A percentile compares a stretch with the other conserved stretches of the same genome.
These are phyloP conservation scores for Lactuca saligna DNA, from an alignment of 129 eudicot species.

Conservation along the genomic window DNA sequence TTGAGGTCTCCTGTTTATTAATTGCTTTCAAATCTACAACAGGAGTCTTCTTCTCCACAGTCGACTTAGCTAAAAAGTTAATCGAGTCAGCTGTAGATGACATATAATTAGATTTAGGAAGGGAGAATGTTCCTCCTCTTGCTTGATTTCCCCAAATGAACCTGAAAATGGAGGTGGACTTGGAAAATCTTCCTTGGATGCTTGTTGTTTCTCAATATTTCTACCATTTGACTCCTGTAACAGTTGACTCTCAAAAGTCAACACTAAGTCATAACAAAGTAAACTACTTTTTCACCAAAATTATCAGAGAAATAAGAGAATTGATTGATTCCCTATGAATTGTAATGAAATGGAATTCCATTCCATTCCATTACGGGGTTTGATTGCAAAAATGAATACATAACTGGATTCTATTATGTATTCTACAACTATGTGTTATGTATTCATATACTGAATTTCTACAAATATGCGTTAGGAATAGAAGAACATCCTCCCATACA, in stretches of 20 bases:
- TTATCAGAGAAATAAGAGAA: no score
- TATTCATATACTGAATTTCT: no score
- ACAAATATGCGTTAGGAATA: no score
- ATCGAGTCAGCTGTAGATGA: constrained; percentile 26
- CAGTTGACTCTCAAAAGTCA: constrained; percentile 4
- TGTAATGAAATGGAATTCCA: no score
- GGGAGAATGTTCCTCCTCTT: constrained; percentile 32
- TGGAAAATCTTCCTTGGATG: constrained; percentile 58
- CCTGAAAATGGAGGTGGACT: constrained; percentile 74
- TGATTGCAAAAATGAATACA: no score
- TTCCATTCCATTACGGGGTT: no score
- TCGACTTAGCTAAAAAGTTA: constrained; percentile 30
- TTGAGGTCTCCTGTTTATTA: constrained; percentile 30
- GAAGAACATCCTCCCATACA: no score
- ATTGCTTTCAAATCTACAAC: constrained; percentile 17
- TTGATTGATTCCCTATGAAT: no score
- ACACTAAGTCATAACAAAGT: no score
- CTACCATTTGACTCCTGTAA: constrained; percentile 29
- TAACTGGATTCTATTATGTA: no score
- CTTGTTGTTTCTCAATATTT: constrained; percentile 35
- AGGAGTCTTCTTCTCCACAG: constrained; percentile 27
- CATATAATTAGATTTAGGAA: constrained; percentile 23
- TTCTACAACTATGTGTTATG: no score
- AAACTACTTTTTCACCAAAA: no score
- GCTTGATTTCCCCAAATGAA: constrained; percentile 45